These are phyloP conservation scores for Setomelanomma holmii DNA, from an alignment of 2,329 filamentous ascomycete species.

Conservation along the genomic window DNA sequence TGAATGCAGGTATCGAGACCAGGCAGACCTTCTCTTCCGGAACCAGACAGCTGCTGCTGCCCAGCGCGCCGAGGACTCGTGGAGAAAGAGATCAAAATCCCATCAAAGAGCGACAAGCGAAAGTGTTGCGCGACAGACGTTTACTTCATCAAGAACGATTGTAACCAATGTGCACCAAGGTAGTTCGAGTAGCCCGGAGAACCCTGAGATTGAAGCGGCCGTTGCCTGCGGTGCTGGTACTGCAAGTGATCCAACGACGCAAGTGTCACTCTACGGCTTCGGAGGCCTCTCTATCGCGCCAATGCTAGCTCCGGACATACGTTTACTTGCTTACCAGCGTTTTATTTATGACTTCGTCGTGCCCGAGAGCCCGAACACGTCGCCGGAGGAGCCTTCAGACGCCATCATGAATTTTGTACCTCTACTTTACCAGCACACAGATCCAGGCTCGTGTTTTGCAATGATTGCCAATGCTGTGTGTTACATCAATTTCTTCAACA, in stretches of 20 bases:
- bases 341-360: slow-evolving; percentile 43
- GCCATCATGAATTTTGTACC: slow-evolving; percentile 38
- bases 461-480: slow-evolving; percentile 33
- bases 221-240: too few species aligned
- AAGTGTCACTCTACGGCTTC: not conserved
- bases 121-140: slow-evolving; percentile 1
- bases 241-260: too few species aligned
- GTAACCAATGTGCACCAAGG: too few species aligned
- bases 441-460: slow-evolving; percentile 30
- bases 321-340: slow-evolving; percentile 36
- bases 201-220: too few species aligned
- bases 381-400: slow-evolving; percentile 27
- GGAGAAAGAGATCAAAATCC: slow-evolving; percentile 42
- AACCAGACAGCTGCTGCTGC: slow-evolving; percentile 44
- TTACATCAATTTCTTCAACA: slow-evolving; percentile 37
- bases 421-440: slow-evolving; percentile 26
- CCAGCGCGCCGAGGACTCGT: slow-evolving; percentile 43
- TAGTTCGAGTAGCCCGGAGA: too few species aligned
- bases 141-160: not conserved
- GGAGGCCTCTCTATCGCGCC: slow-evolving; percentile 19
- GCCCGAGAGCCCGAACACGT: slow-evolving; percentile 21
- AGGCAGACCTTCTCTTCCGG: slow-evolving; percentile 41
- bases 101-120: slow-evolving; percentile 25
- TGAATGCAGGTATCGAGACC: slow-evolving; percentile 45
- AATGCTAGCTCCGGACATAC: slow-evolving; percentile 23